Evolutionary conservation across 2,329 filamentous ascomycete species (phyloP).

Genomic region (Pseudocercospora fuligena): DNA sequence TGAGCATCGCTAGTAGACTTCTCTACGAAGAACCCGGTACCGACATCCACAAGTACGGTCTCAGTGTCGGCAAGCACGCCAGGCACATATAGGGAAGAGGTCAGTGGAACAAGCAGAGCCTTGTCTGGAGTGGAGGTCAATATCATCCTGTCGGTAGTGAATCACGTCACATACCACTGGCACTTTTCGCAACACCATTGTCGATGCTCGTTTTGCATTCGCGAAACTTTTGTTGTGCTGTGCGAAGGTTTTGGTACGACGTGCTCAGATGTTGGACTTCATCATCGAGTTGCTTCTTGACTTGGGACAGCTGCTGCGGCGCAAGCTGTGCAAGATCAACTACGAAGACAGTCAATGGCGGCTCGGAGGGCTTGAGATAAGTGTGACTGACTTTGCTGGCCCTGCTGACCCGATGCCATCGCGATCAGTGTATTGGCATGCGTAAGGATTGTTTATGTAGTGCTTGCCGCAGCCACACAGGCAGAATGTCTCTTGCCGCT

Average conservation of each 20-base stretch:
- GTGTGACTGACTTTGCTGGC: constrained; percentile 34
- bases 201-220: constrained; percentile 84
- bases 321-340: constrained; percentile 78
- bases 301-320: constrained; percentile 80
- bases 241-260: constrained; percentile 87
- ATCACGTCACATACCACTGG: constrained; percentile 35
- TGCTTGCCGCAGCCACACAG: not conserved
- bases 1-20: constrained; percentile 70
- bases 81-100: constrained; percentile 91
- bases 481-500: not conserved
- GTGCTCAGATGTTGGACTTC: constrained; percentile 92
- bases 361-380: not conserved
- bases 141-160: not conserved
- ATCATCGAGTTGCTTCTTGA: constrained; percentile 95
- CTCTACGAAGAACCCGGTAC: constrained; percentile 92
- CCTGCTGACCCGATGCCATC: constrained; percentile 25
- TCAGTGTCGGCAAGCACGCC: constrained; percentile 76
- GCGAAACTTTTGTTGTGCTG: constrained; percentile 87
- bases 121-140: constrained; percentile 50
- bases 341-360: constrained; percentile 34
- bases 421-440: not conserved
- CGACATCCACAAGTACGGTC: constrained; percentile 86
- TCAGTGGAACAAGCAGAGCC: constrained; percentile 86
- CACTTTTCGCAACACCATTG: constrained; percentile 44
- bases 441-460: not conserved